Percentiles rank a stretch among this genome's conserved stretches.
phyloP scores from a whole-genome alignment of 257 asterid species.

The Agastache rugosa region DNA sequence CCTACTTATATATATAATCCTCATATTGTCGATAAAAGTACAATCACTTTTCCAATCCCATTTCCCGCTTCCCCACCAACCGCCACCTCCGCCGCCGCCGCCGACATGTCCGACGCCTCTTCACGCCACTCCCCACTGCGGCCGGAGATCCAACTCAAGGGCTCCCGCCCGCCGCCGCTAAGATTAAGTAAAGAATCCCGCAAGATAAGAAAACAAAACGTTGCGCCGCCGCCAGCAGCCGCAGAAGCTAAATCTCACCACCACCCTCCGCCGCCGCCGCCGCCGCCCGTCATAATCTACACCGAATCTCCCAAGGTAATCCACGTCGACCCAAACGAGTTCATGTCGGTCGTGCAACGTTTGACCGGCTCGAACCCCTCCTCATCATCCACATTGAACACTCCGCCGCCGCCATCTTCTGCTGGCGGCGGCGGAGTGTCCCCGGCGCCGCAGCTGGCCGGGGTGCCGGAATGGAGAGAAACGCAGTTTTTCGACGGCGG shows the following conservation, averaged over 20 bases:
- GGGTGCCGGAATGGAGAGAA: not conserved
- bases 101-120: slow-evolving; percentile 51
- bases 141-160: slow-evolving; percentile 53
- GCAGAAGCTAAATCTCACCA: slow-evolving; percentile 28
- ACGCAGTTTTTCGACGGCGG: slow-evolving; percentile 5
- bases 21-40: not conserved
- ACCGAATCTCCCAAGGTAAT: slow-evolving; percentile 78
- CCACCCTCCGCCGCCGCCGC: slow-evolving; percentile 59
- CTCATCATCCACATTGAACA: not conserved
- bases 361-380: slow-evolving; percentile 68
- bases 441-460: slow-evolving; percentile 38
- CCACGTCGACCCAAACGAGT: slow-evolving; percentile 83
- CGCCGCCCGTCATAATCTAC: slow-evolving; percentile 86
- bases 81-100: slow-evolving; percentile 35
- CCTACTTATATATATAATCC: slow-evolving; percentile 33
- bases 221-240: slow-evolving; percentile 42
- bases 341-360: slow-evolving; percentile 89
- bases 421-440: slow-evolving; percentile 45
- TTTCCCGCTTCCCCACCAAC: not conserved
- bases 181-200: slow-evolving; percentile 70
- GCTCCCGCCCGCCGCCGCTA: slow-evolving; percentile 80
- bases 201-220: slow-evolving; percentile 78
- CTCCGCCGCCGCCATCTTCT: not conserved
- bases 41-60: not conserved
- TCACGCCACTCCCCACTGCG: slow-evolving; percentile 51